Evolutionary conservation across 192 early-diverging fungal genomes (phyloP).

Genomic region (Backusella sp.): DNA sequence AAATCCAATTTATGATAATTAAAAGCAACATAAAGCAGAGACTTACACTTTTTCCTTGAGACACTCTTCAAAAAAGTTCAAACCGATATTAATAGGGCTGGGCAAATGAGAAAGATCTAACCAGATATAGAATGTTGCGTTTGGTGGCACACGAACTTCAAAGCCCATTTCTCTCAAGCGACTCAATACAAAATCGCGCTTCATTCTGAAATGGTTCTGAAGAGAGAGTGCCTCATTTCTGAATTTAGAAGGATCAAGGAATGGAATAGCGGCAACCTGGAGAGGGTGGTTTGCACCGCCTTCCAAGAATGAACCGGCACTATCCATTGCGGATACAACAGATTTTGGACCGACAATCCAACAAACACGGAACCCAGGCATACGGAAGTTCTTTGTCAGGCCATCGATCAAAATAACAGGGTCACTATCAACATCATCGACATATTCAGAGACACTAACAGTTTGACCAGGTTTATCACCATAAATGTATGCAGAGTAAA

Average conservation of each 20-base stretch:
- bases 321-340: constrained; percentile 47
- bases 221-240: constrained; percentile 38
- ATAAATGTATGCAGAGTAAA: constrained; percentile 53
- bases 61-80: constrained; percentile 51
- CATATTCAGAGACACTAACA: constrained; percentile 40
- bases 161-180: constrained; percentile 40
- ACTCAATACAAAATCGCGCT: constrained; percentile 44
- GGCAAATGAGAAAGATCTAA: constrained; percentile 40
- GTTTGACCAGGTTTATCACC: constrained; percentile 35
- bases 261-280: constrained; percentile 48
- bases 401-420: constrained; percentile 48
- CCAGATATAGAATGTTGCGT: constrained; percentile 55
- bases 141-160: constrained; percentile 34
- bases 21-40: neutral
- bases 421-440: constrained; percentile 47
- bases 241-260: constrained; percentile 41
- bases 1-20: neutral
- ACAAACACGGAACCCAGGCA: constrained; percentile 52
- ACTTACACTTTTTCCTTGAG: constrained; percentile 53
- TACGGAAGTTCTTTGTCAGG: constrained; percentile 46
- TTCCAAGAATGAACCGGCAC: constrained; percentile 47
- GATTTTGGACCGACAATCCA: constrained; percentile 52
- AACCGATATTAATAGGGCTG: constrained; percentile 47
- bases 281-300: constrained; percentile 51
- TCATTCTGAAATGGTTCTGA: constrained; percentile 45